These are phyloP conservation scores for Micromonas commoda DNA, from an alignment of 139 green algal species.

Conservation along the genomic window DNA sequence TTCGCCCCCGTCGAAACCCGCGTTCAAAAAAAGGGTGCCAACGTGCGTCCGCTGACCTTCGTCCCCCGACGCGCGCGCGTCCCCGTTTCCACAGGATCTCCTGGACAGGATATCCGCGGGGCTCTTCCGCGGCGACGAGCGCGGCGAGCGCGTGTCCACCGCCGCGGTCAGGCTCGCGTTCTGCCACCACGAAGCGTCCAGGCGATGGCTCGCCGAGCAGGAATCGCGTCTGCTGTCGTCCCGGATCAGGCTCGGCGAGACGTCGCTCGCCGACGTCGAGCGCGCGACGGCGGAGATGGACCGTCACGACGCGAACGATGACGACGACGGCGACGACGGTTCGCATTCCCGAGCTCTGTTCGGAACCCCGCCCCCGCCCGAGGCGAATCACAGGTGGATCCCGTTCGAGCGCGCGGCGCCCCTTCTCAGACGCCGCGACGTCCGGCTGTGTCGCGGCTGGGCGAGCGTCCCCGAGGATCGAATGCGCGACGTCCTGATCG, in stretches of 20 bases:
- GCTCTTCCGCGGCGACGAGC: too few relatives aligned
- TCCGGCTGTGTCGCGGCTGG: not conserved
- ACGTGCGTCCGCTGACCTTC: too few relatives aligned
- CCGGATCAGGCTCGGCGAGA: not conserved
- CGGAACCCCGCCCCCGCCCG: too few relatives aligned
- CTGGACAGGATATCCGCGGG: too few relatives aligned
- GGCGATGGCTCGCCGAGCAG: not conserved
- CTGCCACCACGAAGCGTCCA: not conserved
- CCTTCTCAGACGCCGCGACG: not conserved
- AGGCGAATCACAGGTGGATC: not conserved
- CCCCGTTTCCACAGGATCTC: too few relatives aligned
- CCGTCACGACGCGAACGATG: too few relatives aligned
- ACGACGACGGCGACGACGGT: too few relatives aligned
- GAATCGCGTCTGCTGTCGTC: not conserved
- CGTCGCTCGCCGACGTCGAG: not conserved
- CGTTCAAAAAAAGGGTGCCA: too few relatives aligned
- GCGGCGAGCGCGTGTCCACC: not conserved
- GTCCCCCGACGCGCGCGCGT: too few relatives aligned
- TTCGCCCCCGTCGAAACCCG: not conserved
- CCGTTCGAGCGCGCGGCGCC: not conserved
- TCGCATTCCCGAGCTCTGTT: too few relatives aligned
- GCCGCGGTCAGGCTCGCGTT: not conserved
- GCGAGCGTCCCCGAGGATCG: not conserved
- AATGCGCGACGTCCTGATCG: not conserved
- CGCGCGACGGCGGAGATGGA: not conserved